phyloP scores from a whole-genome alignment of 768 basidiomycete species.

The Lentinus tigrinus region DNA sequence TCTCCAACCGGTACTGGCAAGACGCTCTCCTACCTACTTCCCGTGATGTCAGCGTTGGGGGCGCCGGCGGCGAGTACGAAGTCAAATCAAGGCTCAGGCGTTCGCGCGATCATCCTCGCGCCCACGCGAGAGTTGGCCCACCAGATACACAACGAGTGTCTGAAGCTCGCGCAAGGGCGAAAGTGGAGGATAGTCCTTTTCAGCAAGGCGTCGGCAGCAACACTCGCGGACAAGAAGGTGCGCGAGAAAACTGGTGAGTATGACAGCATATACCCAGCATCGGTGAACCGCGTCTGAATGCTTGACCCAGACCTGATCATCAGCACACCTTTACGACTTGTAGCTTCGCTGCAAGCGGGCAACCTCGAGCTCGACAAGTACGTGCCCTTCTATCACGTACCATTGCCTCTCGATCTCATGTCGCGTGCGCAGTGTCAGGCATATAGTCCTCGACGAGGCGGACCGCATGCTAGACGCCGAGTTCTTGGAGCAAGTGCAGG shows the following conservation, averaged over 20 bases:
- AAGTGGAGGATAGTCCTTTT: conserved; percentile 84
- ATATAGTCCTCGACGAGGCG: conserved; percentile 87
- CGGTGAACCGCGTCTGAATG: not conserved
- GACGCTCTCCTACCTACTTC: conserved; percentile 89
- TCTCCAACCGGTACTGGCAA: conserved; percentile 98
- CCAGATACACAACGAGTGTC: conserved; percentile 90
- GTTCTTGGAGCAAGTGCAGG: conserved; percentile 86
- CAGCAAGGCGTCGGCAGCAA: conserved; percentile 87
- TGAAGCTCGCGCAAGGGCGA: conserved; percentile 75
- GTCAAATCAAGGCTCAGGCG: conserved; percentile 50
- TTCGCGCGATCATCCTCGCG: conserved; percentile 78
- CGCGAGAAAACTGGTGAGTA: conserved; percentile 74
- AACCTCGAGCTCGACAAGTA: conserved; percentile 72
- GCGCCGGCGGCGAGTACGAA: conserved; percentile 53
- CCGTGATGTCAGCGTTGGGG: conserved; percentile 63
- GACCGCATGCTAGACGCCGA: conserved; percentile 89
- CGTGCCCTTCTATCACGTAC: conserved; percentile 26
- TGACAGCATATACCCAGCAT: not conserved
- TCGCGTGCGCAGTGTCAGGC: conserved; percentile 60
- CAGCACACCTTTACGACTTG: conserved; percentile 87
- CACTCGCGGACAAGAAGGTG: conserved; percentile 68
- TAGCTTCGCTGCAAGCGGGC: conserved; percentile 73
- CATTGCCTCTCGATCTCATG: not conserved
- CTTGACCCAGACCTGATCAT: conserved; percentile 74
- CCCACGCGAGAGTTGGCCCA: conserved; percentile 96